Evolutionary conservation across 129 eudicot genomes (phyloP).

Genomic region (Flaveria bidentis): DNA sequence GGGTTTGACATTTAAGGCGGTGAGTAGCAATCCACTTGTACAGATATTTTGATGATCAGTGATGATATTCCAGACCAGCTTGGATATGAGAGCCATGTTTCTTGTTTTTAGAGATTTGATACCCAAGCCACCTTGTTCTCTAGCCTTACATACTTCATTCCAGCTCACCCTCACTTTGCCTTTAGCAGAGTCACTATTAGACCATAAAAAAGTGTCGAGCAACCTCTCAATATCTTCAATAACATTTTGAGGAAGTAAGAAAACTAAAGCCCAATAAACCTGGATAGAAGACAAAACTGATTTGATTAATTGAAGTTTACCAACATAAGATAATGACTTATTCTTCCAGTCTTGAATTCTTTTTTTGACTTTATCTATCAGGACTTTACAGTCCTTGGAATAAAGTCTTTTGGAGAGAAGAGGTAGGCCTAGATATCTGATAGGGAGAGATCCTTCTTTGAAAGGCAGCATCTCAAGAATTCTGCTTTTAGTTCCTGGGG

Average conservation of each 20-base stretch:
- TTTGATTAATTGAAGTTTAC: background rate
- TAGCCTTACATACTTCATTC: background rate
- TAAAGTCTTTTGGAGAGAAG: no score
- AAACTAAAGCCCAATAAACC: background rate
- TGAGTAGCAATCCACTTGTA: background rate
- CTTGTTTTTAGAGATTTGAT: background rate
- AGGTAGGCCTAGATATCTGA: no score
- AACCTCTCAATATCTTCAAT: background rate
- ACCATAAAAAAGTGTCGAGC: background rate
- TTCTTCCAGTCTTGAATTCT: no score
- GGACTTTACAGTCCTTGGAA: no score
- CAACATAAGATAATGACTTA: background rate
- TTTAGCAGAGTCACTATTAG: background rate
- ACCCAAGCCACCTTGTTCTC: background rate
- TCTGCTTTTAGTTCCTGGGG: no score
- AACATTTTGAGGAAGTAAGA: background rate
- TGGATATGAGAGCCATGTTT: background rate
- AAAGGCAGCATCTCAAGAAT: no score
- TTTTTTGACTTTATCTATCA: no score
- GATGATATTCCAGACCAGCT: background rate
- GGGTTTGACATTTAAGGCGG: no score
- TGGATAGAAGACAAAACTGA: background rate
- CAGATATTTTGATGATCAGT: background rate
- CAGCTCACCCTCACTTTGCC: background rate
- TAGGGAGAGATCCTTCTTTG: no score